phyloP scores from a whole-genome alignment of 495 filamentous ascomycete species.

The Lasiosphaeriaceae sp. region DNA sequence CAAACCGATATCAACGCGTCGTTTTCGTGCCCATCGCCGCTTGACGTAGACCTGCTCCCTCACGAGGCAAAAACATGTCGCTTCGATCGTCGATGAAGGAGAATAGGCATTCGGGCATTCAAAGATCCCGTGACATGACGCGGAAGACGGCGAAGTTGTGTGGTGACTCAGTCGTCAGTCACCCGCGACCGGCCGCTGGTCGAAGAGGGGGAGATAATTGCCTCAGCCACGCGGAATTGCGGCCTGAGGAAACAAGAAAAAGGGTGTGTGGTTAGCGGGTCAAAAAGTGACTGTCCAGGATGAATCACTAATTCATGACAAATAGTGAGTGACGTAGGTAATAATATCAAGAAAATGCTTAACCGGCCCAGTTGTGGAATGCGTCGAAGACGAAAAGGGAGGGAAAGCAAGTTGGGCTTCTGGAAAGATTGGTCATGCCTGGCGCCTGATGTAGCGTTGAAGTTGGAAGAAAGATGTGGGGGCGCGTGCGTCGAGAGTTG shows the following conservation, averaged over 20 bases:
- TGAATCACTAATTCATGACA: slow-evolving; percentile 1
- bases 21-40: no score
- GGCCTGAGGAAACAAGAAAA: slow-evolving; percentile 3
- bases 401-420: slow-evolving; percentile 14
- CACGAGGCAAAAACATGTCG: no score
- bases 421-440: not conserved
- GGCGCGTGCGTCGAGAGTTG: slow-evolving; percentile 14
- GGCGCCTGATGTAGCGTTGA: slow-evolving; percentile 14
- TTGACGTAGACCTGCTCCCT: no score
- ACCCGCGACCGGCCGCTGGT: not conserved
- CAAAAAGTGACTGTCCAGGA: not conserved
- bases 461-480: slow-evolving; percentile 17
- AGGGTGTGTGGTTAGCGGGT: slow-evolving; percentile 4
- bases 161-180: slow-evolving; percentile 8
- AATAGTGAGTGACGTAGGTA: not conserved
- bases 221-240: slow-evolving; percentile 13
- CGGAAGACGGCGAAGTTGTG: slow-evolving; percentile 2
- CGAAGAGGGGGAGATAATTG: not conserved
- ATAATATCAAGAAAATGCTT: not conserved
- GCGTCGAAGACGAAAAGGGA: not conserved
- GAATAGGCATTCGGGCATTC: no score
- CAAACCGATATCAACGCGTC: no score
- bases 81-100: no score
- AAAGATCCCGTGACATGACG: not conserved
- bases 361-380: not conserved